Percentiles rank a stretch among this genome's conserved stretches.
These are phyloP conservation scores for Encephalitozoon romaleae DNA, from an alignment of 371 early-diverging fungal genomes.

Conservation along the genomic window DNA sequence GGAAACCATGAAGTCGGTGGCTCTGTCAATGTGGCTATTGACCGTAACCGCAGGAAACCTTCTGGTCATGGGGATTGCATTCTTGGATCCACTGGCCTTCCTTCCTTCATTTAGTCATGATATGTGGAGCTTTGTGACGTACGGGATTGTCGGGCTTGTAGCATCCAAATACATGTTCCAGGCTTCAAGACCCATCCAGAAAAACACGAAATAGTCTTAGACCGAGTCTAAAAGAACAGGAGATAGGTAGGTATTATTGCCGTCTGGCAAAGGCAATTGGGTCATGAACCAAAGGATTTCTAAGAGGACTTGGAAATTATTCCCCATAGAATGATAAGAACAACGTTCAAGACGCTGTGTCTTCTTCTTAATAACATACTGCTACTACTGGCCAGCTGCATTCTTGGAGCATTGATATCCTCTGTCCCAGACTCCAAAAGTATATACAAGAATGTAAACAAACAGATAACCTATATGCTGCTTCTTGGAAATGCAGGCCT, in stretches of 20 bases:
- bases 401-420: neutral
- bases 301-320: neutral
- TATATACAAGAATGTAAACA: neutral
- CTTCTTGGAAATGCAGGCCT: conserved; percentile 17
- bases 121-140: conserved; percentile 10
- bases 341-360: conserved; percentile 1
- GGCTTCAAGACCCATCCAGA: neutral
- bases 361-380: neutral
- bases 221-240: neutral
- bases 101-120: neutral
- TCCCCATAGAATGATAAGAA: neutral
- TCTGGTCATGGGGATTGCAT: conserved; percentile 44
- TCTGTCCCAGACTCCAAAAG: neutral
- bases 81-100: neutral
- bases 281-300: neutral
- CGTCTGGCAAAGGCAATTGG: neutral
- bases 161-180: conserved; percentile 11
- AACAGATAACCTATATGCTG: neutral
- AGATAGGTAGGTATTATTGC: neutral
- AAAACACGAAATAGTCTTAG: neutral
- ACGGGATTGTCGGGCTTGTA: neutral
- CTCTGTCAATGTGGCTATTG: conserved; percentile 58
- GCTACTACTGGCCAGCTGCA: neutral
- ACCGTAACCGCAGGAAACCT: conserved; percentile 61
- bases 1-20: conserved; percentile 40